Evolutionary conservation across 2,329 filamentous ascomycete genomes (phyloP).

Genomic region (Fusarium xyrophilum): DNA sequence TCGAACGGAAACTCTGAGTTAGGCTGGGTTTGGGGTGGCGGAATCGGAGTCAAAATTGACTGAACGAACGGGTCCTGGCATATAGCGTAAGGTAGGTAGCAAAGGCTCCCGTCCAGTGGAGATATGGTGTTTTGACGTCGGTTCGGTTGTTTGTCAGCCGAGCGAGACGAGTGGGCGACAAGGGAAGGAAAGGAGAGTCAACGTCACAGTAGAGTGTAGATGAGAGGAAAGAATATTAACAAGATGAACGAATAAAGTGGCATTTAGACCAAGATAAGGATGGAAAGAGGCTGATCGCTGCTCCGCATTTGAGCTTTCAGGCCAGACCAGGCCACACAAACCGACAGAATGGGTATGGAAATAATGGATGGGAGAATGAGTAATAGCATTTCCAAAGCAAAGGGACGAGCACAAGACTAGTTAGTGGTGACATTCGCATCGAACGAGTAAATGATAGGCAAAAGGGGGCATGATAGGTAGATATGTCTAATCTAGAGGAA

Average conservation of each 20-base stretch:
- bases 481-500: conserved; percentile 13
- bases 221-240: conserved; percentile 1
- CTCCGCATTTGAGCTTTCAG: conserved; percentile 22
- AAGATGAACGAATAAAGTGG: conserved; percentile 13
- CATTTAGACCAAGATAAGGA: conserved; percentile 10
- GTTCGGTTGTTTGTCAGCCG: conserved; percentile 16
- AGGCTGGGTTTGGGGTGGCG: conserved; percentile 16
- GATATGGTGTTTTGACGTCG: conserved; percentile 2
- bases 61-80: conserved; percentile 9
- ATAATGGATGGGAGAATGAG: conserved; percentile 13
- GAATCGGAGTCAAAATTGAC: conserved; percentile 12
- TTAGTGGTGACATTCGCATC: background rate
- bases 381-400: conserved; percentile 1
- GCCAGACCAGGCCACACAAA: background rate
- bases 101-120: conserved; percentile 6
- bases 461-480: conserved; percentile 23
- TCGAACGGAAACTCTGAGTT: background rate
- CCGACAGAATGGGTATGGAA: conserved; percentile 1
- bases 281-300: background rate
- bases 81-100: too few relatives aligned
- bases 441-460: background rate
- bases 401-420: conserved; percentile 7
- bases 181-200: conserved; percentile 3
- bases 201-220: conserved; percentile 1
- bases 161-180: conserved; percentile 8